phyloP scores from a whole-genome alignment of 2,329 filamentous ascomycete genomes.

The Pseudogymnoascus verrucosus region DNA sequence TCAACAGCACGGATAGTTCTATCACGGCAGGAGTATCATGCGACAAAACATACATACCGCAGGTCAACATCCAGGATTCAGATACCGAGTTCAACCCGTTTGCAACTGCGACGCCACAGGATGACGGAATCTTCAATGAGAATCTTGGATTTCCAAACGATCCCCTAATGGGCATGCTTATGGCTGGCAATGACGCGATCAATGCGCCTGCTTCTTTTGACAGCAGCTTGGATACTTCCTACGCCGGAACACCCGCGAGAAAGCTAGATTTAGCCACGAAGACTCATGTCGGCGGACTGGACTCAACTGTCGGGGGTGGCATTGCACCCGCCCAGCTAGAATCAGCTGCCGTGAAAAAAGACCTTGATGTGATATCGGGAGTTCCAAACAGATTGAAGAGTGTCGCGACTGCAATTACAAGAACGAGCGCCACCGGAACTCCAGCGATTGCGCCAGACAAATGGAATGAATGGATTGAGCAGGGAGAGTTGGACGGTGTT shows the following conservation, averaged over 20 bases:
- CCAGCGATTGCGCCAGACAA: neutral
- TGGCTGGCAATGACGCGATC: neutral
- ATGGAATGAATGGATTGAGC: slow-evolving; percentile 5
- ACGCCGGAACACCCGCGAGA: neutral
- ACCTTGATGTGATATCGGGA: neutral
- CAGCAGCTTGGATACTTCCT: slow-evolving; percentile 2
- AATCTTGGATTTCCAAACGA: neutral
- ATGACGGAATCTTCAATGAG: neutral
- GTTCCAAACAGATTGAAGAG: neutral
- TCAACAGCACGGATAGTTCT: neutral
- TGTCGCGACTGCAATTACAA: neutral
- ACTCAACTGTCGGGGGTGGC: neutral
- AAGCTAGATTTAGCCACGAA: neutral
- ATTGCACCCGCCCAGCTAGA: neutral
- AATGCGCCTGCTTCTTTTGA: neutral
- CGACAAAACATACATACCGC: neutral
- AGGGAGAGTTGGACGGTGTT: neutral
- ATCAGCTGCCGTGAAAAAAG: neutral
- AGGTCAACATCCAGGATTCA: neutral
- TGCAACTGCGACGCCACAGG: neutral
- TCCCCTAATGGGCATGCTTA: neutral
- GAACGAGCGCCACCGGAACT: neutral
- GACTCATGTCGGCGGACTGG: neutral
- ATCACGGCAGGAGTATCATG: neutral
- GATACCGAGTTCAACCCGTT: neutral